Evolutionary conservation across 179 eudicot species (phyloP).

Genomic region (Pouteria campechiana): DNA sequence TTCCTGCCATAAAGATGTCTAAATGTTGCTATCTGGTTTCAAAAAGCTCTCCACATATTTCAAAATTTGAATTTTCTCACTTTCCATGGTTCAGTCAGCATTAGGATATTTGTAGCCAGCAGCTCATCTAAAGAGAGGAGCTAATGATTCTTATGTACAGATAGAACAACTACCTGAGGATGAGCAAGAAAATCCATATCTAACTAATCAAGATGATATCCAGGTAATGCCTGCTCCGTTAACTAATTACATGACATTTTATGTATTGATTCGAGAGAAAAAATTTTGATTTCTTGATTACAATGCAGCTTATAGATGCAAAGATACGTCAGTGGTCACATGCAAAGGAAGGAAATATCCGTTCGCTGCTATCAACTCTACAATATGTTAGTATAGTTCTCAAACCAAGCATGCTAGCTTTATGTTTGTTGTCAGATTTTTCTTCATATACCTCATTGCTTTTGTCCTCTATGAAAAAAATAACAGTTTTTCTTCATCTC

Average conservation of each 20-base stretch:
- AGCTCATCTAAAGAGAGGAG: too few species aligned
- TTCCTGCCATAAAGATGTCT: too few species aligned
- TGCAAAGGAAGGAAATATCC: slow-evolving; percentile 90
- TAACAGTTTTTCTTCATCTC: background rate
- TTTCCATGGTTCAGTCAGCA: too few species aligned
- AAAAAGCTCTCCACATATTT: too few species aligned
- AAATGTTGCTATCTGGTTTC: too few species aligned
- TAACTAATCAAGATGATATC: slow-evolving; percentile 21
- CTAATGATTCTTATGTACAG: slow-evolving; percentile 22
- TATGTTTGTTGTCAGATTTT: too few species aligned
- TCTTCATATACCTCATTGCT: background rate
- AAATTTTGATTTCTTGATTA: background rate
- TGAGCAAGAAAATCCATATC: slow-evolving; percentile 11
- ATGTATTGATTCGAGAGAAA: background rate
- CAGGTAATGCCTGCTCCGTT: slow-evolving; percentile 23
- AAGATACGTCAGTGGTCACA: slow-evolving; percentile 68
- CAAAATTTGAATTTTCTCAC: too few species aligned
- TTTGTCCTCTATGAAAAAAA: background rate
- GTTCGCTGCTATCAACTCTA: slow-evolving; percentile 79
- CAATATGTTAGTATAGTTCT: slow-evolving; percentile 70
- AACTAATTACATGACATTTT: background rate
- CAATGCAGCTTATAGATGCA: slow-evolving; percentile 44
- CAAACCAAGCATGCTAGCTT: too few species aligned
- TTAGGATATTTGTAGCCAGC: too few species aligned
- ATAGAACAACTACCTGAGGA: slow-evolving; percentile 25